Percentiles rank a stretch among this genome's conserved stretches.
Evolutionary conservation across 139 green algal genomes (phyloP).

Genomic region (Nannochloris sp.): DNA sequence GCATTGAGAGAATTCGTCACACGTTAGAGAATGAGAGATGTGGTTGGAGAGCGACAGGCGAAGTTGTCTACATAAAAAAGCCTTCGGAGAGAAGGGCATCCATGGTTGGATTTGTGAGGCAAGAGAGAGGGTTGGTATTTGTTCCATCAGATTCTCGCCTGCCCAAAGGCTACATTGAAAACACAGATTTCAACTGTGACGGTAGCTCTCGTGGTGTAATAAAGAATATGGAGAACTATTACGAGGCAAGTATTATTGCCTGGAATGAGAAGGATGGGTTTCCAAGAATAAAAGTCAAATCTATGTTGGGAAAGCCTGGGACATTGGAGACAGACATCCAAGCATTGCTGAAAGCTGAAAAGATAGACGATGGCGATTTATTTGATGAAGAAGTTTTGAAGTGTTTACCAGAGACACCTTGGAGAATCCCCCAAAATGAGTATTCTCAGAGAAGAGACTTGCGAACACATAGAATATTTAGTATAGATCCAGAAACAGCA

Average conservation of each 20-base stretch:
- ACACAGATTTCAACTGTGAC: constrained; percentile 8
- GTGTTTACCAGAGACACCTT: constrained; percentile 72
- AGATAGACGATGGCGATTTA: constrained; percentile 16
- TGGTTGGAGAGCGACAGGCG: constrained; percentile 36
- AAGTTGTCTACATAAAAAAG: constrained; percentile 64
- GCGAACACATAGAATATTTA: constrained; percentile 53
- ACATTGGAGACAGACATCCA: constrained; percentile 22
- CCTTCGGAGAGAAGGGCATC: constrained; percentile 29
- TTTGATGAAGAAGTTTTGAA: constrained; percentile 36
- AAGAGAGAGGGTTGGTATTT: constrained; percentile 28
- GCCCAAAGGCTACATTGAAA: constrained; percentile 49
- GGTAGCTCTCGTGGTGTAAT: neutral
- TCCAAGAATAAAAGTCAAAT: constrained; percentile 30
- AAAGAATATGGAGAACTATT: constrained; percentile 16
- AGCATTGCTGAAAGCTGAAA: constrained; percentile 21
- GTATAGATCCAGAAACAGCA: constrained; percentile 74
- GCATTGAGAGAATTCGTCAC: no score
- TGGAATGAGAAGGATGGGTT: constrained; percentile 20
- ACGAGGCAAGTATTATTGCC: constrained; percentile 18
- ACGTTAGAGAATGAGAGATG: neutral
- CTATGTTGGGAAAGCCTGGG: constrained; percentile 43
- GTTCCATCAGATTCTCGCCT: constrained; percentile 32
- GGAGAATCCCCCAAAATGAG: constrained; percentile 60
- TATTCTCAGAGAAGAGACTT: constrained; percentile 61
- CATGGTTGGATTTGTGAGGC: constrained; percentile 52